phyloP scores from a whole-genome alignment of 805 yeast genomes.

The Ogataea kodamae region DNA sequence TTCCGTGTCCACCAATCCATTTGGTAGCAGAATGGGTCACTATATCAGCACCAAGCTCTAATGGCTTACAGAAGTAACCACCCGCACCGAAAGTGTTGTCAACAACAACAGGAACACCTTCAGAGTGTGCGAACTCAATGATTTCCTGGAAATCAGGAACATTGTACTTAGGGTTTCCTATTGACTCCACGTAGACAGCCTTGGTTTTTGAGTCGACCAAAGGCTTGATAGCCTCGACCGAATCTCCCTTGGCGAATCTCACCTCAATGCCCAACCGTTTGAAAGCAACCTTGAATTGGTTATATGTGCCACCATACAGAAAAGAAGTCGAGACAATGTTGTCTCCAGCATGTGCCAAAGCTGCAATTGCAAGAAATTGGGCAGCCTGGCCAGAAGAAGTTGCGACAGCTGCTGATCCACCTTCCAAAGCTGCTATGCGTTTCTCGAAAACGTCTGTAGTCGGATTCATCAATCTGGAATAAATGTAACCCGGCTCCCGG shows the following conservation, averaged over 20 bases:
- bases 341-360: constrained; percentile 84
- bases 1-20: constrained; percentile 98
- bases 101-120: constrained; percentile 86
- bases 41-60: constrained; percentile 88
- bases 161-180: constrained; percentile 90
- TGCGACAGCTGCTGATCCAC: constrained; percentile 88
- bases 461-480: constrained; percentile 90
- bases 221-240: constrained; percentile 64
- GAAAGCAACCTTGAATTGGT: constrained; percentile 90
- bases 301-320: constrained; percentile 94
- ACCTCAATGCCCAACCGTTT: constrained; percentile 79
- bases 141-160: constrained; percentile 86
- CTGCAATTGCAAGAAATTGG: constrained; percentile 78
- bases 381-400: constrained; percentile 97
- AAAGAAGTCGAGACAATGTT: constrained; percentile 83
- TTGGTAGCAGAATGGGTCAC: constrained; percentile 94
- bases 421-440: constrained; percentile 88
- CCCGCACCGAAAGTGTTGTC: constrained; percentile 98
- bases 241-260: constrained; percentile 81
- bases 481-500: constrained; percentile 79
- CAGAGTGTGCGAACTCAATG: constrained; percentile 71
- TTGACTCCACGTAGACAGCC: constrained; percentile 84
- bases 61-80: constrained; percentile 80
- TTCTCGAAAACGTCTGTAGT: constrained; percentile 88
- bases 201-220: constrained; percentile 81